A percentile compares a stretch with the other conserved stretches of the same genome.
phyloP scores from a whole-genome alignment of 257 asterid species.

The Paraleonurus japonicus region DNA sequence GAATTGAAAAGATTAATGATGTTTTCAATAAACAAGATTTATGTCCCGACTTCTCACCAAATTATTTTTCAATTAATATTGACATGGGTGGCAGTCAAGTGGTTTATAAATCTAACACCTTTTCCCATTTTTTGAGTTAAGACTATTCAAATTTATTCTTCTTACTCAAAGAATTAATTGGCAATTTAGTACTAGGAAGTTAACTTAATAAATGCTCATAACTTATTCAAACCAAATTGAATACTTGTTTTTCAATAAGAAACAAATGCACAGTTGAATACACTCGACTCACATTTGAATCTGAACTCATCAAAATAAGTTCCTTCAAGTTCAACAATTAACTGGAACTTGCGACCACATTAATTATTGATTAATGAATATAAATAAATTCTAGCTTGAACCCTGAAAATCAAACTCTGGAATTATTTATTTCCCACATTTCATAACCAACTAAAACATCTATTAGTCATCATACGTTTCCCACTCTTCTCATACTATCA shows the following conservation, averaged over 20 bases:
- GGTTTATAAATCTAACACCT: not conserved
- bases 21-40: not conserved
- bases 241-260: not conserved
- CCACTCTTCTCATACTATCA: slow-evolving; percentile 1
- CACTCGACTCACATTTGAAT: slow-evolving; percentile 1
- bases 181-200: not conserved
- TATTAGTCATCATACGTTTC: not conserved
- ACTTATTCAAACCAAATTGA: not conserved
- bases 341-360: slow-evolving; percentile 1
- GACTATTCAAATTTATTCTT: not conserved
- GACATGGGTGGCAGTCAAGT: not conserved
- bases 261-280: not conserved
- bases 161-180: not conserved
- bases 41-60: not conserved
- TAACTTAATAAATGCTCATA: slow-evolving; percentile 14
- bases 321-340: not conserved
- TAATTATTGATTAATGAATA: not conserved
- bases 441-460: not conserved
- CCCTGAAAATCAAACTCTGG: not conserved
- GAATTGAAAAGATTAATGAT: not conserved
- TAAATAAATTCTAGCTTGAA: not conserved
- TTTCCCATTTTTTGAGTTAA: not conserved
- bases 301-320: not conserved
- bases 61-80: not conserved
- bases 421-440: not conserved